Evolutionary conservation across 768 basidiomycete genomes (phyloP), one percentile per base, ranked within the genome.

Genomic region (Xerocomellus amylosporus): DNA sequence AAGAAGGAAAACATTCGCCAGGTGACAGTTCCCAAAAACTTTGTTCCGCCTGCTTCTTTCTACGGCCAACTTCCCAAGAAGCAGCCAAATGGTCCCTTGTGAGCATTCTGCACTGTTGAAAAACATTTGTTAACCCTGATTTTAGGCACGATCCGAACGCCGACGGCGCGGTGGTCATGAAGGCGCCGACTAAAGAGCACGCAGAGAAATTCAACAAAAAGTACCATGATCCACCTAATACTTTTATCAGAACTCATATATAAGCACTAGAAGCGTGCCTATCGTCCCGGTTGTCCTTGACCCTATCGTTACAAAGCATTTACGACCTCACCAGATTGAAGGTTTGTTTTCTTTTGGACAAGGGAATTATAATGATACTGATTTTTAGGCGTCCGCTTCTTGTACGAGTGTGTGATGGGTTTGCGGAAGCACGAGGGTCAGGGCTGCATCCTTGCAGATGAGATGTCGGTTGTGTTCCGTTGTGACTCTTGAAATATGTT

Each of bases 391-490:
- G 79, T 93, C 33, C 81, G 83, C 67, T 99, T 99, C 71, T 74
- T 99, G 76, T 99, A 99, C 65, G 92, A 95, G 65, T 92, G 88
- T 64, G 89, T 95, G 17, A 98, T 98, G 93, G 95, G 94, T 10
- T 74, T 97, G 64, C 80, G 90, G 50, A 89, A 86, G 68, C 90
- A 93, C 57, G 93, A 95, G 70, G 90, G 93, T 2, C 84, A 90
- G 65, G 96, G 96, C 1, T 95, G 93, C 62, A 97, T 99, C 59
- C 80, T 99, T 33, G 97, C 96, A 2, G 97, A 99, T 71, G 97
- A 98, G 64, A 96, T 97, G 93, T 92, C 58, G 33, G 71, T 56
- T 38, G 36, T 49, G 8, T 43, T n/a, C 17, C 45, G 33, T 26
- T 49, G 31, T 34, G 17, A 19, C 38, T 40, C 15, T 22, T 49